Conservation (phyloP, 345 rosid species). For the Mangifera indica region DNA sequence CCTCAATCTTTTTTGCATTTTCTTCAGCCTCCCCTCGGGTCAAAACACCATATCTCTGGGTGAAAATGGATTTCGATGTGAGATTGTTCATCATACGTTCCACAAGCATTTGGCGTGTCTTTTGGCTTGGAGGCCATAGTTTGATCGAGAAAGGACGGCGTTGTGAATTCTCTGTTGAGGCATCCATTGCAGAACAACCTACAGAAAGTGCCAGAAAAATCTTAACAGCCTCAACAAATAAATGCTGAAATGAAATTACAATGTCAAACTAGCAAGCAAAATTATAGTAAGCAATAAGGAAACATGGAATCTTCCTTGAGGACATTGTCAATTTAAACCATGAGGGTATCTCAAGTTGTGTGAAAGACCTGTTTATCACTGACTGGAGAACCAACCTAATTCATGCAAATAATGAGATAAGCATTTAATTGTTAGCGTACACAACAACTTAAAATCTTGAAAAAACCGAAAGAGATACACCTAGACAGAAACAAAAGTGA, state of each 20-base stretch:
- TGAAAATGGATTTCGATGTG: constrained; percentile 71
- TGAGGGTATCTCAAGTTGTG: not conserved
- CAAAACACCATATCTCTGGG: constrained; percentile 76
- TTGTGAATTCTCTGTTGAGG: constrained; percentile 45
- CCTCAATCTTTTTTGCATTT: constrained; percentile 72
- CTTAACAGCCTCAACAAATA: not conserved
- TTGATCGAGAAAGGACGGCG: constrained; percentile 68
- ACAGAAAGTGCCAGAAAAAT: constrained; percentile 11
- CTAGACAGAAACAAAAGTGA: not conserved
- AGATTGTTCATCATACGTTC: constrained; percentile 66
- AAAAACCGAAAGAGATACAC: not conserved
- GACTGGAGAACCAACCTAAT: not conserved
- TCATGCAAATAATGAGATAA: not conserved
- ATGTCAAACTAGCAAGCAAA: not conserved
- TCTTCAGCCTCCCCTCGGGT: constrained; percentile 73
- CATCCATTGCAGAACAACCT: constrained; percentile 51
- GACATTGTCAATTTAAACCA: not conserved
- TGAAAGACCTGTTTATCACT: not conserved
- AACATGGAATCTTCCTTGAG: not conserved
- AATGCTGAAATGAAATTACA: no score
- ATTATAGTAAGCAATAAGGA: not conserved
- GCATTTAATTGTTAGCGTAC: not conserved
- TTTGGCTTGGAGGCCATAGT: constrained; percentile 85
- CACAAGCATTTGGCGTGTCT: constrained; percentile 69
- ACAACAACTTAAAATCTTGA: not conserved